A percentile compares a stretch with the other conserved stretches of the same genome.
Conservation (phyloP, 2,329 filamentous ascomycete species). For the Akanthomyces lecanii region DNA sequence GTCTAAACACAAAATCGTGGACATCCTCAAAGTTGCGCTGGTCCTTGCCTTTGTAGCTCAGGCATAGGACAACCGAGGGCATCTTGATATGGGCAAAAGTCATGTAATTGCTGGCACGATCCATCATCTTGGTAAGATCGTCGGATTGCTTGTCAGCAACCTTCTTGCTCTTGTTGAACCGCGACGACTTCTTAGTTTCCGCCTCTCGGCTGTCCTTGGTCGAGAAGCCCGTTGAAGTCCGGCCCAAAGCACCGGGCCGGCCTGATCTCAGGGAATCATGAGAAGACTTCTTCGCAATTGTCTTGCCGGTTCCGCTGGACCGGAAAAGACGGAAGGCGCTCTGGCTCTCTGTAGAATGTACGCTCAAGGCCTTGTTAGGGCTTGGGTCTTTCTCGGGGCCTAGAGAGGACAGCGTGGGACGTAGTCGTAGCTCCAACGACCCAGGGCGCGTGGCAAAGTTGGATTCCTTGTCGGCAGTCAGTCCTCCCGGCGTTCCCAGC, state of each 20-base stretch:
- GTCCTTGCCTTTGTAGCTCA: slow-evolving; percentile 94
- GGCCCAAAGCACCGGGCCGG: slow-evolving; percentile 40
- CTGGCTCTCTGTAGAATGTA: slow-evolving; percentile 47
- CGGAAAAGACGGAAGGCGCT: slow-evolving; percentile 50
- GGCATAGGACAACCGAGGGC: slow-evolving; percentile 87
- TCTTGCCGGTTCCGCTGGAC: slow-evolving; percentile 39
- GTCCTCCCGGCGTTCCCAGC: slow-evolving; percentile 28
- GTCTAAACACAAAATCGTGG: slow-evolving; percentile 93
- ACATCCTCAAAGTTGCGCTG: slow-evolving; percentile 95
- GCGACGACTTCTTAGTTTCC: slow-evolving; percentile 45
- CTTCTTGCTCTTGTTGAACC: slow-evolving; percentile 54
- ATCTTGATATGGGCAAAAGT: slow-evolving; percentile 94
- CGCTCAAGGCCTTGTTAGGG: slow-evolving; percentile 45
- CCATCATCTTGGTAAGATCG: slow-evolving; percentile 95
- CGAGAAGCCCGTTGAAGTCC: slow-evolving; percentile 39
- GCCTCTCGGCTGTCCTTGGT: slow-evolving; percentile 37
- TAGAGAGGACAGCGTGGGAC: slow-evolving; percentile 67
- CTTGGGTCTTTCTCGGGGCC: slow-evolving; percentile 36
- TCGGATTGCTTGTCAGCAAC: slow-evolving; percentile 64
- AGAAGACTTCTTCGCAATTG: slow-evolving; percentile 49
- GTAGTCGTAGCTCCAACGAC: slow-evolving; percentile 75
- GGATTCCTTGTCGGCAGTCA: slow-evolving; percentile 40
- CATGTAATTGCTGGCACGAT: slow-evolving; percentile 93
- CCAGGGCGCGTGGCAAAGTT: slow-evolving; percentile 61
- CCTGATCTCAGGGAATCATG: slow-evolving; percentile 50